Base-by-base conservation (phyloP, 2,329 filamentous ascomycete genomes). In the Microdochium paspali region DNA sequence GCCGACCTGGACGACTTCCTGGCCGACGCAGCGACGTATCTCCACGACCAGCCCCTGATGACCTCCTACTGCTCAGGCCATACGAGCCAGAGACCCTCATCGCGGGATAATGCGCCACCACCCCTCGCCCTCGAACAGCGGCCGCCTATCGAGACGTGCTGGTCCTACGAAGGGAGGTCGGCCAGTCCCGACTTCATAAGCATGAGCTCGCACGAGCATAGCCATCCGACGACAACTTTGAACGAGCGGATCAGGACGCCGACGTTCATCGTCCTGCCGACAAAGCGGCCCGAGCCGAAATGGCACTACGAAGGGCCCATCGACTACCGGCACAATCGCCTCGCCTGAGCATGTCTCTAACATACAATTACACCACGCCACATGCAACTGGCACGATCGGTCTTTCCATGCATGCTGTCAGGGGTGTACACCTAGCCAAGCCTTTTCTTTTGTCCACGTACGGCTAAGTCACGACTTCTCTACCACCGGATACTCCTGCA, bases 1-100 rank as follows among this genome's bases (percentile, higher is more conserved):
- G 80, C 79, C 2, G 77, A 84, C 51, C 64, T 84, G 26, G 72
- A 77, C 49, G 62, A 73, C 49, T 82, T 81, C 56, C 66, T 44
- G 9, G 42, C 35, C 15, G 35, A 40, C 35, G 65, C 35, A 3
- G 35, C 35, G 15, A 40, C 12, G 5, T 40, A 40, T 21, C 35
- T 18, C 9, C 35, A 40, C 12, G 35, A 40, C 5, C 35, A 21
- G 18, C 35, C 18, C 4, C 18, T 40, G 35, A 40, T n/a, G 12
- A 40, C 35, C 10, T 40, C 35, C 5, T 40, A 40, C 18, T 40
- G 35, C 35, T 40, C 35, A 7, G 35, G 35, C 13, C 35, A 40
- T 21, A 40, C 35, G 9, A 18, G 35, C 18, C n/a, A 40, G 18
- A 15, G 15, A 18, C 35, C 35, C 10, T 5, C 35, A 21, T 21